Evolutionary conservation across 1,139 yeast species (phyloP).

Genomic region (Kluyveromyces sp.): DNA sequence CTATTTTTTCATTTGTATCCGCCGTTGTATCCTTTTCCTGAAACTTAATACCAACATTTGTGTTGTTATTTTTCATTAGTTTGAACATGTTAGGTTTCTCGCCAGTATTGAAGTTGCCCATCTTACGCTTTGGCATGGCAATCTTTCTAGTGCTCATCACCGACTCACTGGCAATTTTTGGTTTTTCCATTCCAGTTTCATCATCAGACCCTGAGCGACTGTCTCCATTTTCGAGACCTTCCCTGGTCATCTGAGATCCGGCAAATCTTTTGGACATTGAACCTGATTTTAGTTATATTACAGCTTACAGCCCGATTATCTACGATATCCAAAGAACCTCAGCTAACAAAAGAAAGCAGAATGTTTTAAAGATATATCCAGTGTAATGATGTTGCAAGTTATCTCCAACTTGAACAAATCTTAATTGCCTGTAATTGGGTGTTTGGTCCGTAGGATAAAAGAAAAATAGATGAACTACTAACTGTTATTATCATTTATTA

Average conservation of each 20-base stretch:
- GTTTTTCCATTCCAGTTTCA: slow-evolving; percentile 31
- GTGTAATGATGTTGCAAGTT: no score
- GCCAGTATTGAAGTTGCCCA: slow-evolving; percentile 14
- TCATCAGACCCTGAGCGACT: slow-evolving; percentile 35
- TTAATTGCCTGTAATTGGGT: no score
- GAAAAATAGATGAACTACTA: no score
- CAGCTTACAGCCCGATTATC: background rate
- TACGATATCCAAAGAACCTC: no score
- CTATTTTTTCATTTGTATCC: slow-evolving; percentile 34
- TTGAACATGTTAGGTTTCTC: slow-evolving; percentile 12
- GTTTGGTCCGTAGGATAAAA: no score
- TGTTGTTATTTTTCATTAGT: background rate
- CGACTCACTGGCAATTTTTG: slow-evolving; percentile 47
- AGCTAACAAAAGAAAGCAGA: no score
- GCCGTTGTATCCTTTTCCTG: background rate
- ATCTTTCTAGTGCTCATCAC: slow-evolving; percentile 64
- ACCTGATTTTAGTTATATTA: background rate
- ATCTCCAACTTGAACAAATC: no score
- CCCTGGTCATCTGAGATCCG: slow-evolving; percentile 48
- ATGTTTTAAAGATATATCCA: no score
- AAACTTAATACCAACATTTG: background rate
- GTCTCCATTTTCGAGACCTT: slow-evolving; percentile 26
- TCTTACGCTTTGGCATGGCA: slow-evolving; percentile 44
- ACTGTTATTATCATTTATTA: no score
- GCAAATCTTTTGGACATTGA: slow-evolving; percentile 64